Evolutionary conservation across 768 basidiomycete species (phyloP).

Genomic region (Mrakia gelida): DNA sequence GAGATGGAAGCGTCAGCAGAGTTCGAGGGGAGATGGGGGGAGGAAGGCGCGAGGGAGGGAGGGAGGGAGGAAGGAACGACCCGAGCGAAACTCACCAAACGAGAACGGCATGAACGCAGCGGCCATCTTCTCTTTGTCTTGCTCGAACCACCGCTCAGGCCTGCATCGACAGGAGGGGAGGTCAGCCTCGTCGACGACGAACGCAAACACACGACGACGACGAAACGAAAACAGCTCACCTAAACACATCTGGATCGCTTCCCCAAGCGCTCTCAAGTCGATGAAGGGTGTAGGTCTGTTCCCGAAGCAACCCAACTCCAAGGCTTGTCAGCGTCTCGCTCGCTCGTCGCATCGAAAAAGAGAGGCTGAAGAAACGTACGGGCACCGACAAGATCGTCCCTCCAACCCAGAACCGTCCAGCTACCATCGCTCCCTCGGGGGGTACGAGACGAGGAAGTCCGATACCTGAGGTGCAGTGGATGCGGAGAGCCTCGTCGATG

Average conservation of each 20-base stretch:
- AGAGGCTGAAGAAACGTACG: conserved; percentile 30
- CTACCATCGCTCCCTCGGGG: conserved; percentile 43
- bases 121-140: conserved; percentile 58
- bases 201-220: neutral
- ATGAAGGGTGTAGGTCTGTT: conserved; percentile 79
- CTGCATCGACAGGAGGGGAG: neutral
- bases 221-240: conserved; percentile 52
- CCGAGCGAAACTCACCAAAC: neutral
- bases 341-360: too few relatives aligned
- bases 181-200: too few relatives aligned
- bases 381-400: conserved; percentile 58
- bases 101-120: conserved; percentile 75
- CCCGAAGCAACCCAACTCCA: conserved; percentile 40
- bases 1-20: neutral
- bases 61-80: neutral
- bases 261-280: conserved; percentile 71
- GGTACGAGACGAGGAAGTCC: conserved; percentile 79
- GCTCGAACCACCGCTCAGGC: conserved; percentile 51
- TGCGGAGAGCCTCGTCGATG: conserved; percentile 77
- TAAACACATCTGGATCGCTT: conserved; percentile 63
- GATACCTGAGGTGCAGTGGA: conserved; percentile 77
- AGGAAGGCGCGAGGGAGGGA: neutral
- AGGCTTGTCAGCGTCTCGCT: neutral
- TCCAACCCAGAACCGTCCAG: conserved; percentile 46
- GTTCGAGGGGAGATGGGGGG: neutral